phyloP scores from a whole-genome alignment of 2,329 filamentous ascomycete species.

The Acrodontium crateriforme region DNA sequence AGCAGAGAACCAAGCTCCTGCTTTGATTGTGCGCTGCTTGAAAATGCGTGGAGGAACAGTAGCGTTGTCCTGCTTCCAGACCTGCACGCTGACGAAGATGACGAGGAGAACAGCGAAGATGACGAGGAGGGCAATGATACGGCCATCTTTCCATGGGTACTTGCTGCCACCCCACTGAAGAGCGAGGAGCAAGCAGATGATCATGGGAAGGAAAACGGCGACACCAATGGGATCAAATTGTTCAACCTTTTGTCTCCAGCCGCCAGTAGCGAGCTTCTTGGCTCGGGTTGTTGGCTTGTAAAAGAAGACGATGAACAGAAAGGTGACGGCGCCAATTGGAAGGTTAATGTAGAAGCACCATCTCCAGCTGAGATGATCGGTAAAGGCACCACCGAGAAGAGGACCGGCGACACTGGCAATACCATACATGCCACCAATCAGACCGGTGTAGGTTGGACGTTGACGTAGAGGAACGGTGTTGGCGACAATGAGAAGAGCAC shows the following conservation, averaged over 20 bases:
- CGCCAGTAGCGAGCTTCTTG: constrained; percentile 17
- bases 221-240: constrained; percentile 36
- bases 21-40: constrained; percentile 29
- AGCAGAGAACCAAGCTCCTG: constrained; percentile 27
- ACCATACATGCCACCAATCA: constrained; percentile 37
- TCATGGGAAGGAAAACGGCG: constrained; percentile 33
- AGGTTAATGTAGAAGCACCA: constrained; percentile 41
- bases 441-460: constrained; percentile 35
- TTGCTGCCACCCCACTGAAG: constrained; percentile 38
- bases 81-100: constrained; percentile 29
- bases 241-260: constrained; percentile 25
- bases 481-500: constrained; percentile 34
- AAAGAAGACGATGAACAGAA: constrained; percentile 22
- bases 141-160: constrained; percentile 31
- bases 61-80: constrained; percentile 29
- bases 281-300: constrained; percentile 23
- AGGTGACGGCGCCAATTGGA: constrained; percentile 34
- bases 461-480: constrained; percentile 31
- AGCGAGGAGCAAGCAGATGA: constrained; percentile 36
- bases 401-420: constrained; percentile 36
- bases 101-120: constrained; percentile 29
- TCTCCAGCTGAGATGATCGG: constrained; percentile 19
- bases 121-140: constrained; percentile 34
- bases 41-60: constrained; percentile 35
- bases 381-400: constrained; percentile 27